phyloP scores from a whole-genome alignment of 2,329 filamentous ascomycete genomes.

The Cladophialophora bantiana region DNA sequence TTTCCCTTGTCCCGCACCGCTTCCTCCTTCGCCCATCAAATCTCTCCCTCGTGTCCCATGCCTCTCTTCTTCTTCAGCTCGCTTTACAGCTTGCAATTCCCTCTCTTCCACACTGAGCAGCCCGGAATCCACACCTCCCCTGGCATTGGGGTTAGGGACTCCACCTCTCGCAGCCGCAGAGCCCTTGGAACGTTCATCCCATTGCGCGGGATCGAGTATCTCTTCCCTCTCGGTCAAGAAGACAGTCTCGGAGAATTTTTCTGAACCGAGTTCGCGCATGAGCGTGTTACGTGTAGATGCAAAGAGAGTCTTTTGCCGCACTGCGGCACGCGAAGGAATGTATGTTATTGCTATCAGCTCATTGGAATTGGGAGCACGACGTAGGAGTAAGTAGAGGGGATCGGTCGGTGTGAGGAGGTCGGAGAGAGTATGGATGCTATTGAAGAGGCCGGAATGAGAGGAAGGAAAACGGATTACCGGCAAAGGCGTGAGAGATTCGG shows the following conservation, averaged over 20 bases:
- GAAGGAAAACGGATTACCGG: slow-evolving; percentile 49
- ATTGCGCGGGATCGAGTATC: slow-evolving; percentile 61
- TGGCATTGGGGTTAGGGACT: slow-evolving; percentile 17
- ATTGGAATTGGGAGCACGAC: slow-evolving; percentile 42
- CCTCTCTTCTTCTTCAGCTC: slow-evolving; percentile 65
- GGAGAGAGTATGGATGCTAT: slow-evolving; percentile 58
- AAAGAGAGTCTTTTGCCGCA: slow-evolving; percentile 71
- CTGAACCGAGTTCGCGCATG: slow-evolving; percentile 65
- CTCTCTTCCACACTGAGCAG: slow-evolving; percentile 69
- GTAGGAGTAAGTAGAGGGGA: slow-evolving; percentile 68
- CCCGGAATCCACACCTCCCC: slow-evolving; percentile 48
- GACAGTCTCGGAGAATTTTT: slow-evolving; percentile 64
- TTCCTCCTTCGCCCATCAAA: slow-evolving; percentile 54
- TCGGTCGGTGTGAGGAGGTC: slow-evolving; percentile 61
- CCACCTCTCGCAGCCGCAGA: slow-evolving; percentile 32
- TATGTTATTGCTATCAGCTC: slow-evolving; percentile 64
- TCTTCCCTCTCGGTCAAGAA: slow-evolving; percentile 68
- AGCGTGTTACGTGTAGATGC: slow-evolving; percentile 69
- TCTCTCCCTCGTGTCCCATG: slow-evolving; percentile 60
- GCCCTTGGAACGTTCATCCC: slow-evolving; percentile 58
- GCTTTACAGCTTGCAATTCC: slow-evolving; percentile 63
- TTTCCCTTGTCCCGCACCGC: slow-evolving; percentile 44
- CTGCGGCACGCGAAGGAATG: slow-evolving; percentile 67
- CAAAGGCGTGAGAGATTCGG: slow-evolving; percentile 53
- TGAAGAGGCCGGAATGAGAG: slow-evolving; percentile 53